Percentiles rank a stretch among this genome's conserved stretches.
Conservation (phyloP, 805 yeast species). For the Ogataea saltuana region DNA sequence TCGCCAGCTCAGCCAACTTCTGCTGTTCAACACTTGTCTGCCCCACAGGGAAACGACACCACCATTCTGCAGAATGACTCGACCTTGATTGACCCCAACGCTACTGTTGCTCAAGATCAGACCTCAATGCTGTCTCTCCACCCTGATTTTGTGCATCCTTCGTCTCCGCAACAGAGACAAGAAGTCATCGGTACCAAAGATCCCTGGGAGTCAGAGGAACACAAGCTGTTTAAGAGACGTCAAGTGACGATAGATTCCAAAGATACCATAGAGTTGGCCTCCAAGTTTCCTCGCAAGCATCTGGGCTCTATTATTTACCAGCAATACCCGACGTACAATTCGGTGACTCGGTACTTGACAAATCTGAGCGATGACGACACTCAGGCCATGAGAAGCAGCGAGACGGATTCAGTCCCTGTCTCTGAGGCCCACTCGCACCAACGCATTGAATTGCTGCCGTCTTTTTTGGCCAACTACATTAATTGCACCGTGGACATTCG, state of each 20-base stretch:
- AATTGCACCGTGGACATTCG: conserved; percentile 55
- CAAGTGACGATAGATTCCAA: conserved; percentile 36
- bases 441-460: conserved; percentile 35
- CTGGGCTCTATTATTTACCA: conserved; percentile 61
- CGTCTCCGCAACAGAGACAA: conserved; percentile 8
- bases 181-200: not conserved
- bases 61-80: conserved; percentile 32
- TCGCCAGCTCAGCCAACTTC: not conserved
- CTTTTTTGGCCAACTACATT: conserved; percentile 38
- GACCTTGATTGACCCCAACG: conserved; percentile 29
- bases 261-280: conserved; percentile 42
- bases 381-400: conserved; percentile 16
- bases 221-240: conserved; percentile 6
- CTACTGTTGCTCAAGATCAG: conserved; percentile 22
- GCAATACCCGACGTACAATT: conserved; percentile 51
- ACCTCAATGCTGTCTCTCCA: conserved; percentile 8
- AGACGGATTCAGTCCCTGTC: conserved; percentile 9
- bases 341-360: conserved; percentile 28
- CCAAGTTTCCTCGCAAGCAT: conserved; percentile 44
- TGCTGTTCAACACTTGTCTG: no score
- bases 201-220: not conserved
- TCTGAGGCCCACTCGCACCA: conserved; percentile 28
- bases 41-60: conserved; percentile 24
- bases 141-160: conserved; percentile 6
- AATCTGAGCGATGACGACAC: conserved; percentile 24